A percentile compares a stretch with the other conserved stretches of the same genome.
phyloP scores from a whole-genome alignment of 2,329 filamentous ascomycete species.

The Claviceps pusilla region DNA sequence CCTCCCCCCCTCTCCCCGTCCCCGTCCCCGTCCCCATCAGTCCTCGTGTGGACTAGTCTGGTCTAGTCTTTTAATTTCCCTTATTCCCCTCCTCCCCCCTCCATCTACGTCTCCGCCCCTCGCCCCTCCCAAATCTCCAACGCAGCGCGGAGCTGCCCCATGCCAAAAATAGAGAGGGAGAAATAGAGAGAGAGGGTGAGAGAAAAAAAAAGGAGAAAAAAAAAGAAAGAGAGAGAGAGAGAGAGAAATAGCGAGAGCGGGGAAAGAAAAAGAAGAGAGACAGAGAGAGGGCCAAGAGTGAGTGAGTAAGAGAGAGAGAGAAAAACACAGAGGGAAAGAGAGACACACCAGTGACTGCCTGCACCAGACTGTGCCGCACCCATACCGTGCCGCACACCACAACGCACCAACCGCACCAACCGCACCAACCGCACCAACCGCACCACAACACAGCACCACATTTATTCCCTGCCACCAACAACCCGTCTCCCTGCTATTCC shows the following conservation, averaged over 20 bases:
- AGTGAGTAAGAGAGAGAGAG: too few species aligned
- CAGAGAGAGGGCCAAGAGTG: too few species aligned
- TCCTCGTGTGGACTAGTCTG: background rate
- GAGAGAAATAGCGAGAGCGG: too few species aligned
- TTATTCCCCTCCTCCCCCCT: background rate
- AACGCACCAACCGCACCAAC: background rate
- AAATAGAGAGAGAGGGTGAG: too few species aligned
- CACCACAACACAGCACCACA: background rate
- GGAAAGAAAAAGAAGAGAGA: too few species aligned
- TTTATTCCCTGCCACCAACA: slow-evolving; percentile 19
- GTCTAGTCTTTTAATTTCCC: slow-evolving; percentile 1
- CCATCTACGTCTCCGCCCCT: background rate
- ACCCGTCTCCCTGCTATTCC: slow-evolving; percentile 3
- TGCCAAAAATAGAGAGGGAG: background rate
- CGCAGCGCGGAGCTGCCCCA: background rate
- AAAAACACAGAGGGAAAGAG: too few species aligned
- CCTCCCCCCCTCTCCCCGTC: slow-evolving; percentile 6
- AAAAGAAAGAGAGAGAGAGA: background rate
- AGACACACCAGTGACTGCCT: background rate
- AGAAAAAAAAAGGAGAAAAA: too few species aligned
- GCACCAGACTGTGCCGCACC: background rate
- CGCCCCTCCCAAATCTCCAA: background rate
- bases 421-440: background rate
- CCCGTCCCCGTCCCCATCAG: background rate
- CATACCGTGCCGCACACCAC: background rate